Evolutionary conservation across 345 rosid species (phyloP), one percentile per base, ranked within the genome.

Genomic region (Brassica juncea): DNA sequence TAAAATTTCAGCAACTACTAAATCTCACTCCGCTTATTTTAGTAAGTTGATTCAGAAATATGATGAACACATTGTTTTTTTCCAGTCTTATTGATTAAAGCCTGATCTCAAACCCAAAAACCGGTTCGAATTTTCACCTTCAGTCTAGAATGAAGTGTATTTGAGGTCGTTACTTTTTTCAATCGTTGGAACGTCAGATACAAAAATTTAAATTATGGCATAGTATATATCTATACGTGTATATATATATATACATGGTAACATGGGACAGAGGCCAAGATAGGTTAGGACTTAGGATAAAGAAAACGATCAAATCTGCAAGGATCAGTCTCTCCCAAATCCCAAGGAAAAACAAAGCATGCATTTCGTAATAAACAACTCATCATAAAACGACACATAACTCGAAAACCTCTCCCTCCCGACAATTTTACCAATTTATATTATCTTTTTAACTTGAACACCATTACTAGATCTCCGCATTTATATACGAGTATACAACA

Each of bases 251-350:
- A 57, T 79, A 49, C 7, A n/a, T 52, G 3, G 55, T 49, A 49
- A 52, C 3, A 68, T 60, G 82, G 61, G 52, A 65, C 78, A 73
- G 57, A 60, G 63, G 58, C 66, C 74, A 47, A 80, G 66, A 35
- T 25, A 61, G 62, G 59, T 62, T 27, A 57, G 34, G 54, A 47
- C 54, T 0, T 44, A 52, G 59, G 35, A 78, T 57, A 80, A 74
- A 70, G 49, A 74, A 75, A 70, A 64, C 15, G 83, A 80, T 80
- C 83, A 80, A 80, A 80, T 80, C 83, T 80, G 83, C 72, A 65
- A 65, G 66, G 39, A 80, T 75, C 76, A 70, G 80, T 70, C 80
- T 70, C 76, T 75, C 80, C 63, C 80, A 65, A 80, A 80, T 80
- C 83, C 83, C 83, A 2, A 80, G 60, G 32, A 75, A 42, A 73